Evolutionary conservation across 805 yeast genomes (phyloP).

Genomic region (Hanseniaspora guilliermondii): DNA sequence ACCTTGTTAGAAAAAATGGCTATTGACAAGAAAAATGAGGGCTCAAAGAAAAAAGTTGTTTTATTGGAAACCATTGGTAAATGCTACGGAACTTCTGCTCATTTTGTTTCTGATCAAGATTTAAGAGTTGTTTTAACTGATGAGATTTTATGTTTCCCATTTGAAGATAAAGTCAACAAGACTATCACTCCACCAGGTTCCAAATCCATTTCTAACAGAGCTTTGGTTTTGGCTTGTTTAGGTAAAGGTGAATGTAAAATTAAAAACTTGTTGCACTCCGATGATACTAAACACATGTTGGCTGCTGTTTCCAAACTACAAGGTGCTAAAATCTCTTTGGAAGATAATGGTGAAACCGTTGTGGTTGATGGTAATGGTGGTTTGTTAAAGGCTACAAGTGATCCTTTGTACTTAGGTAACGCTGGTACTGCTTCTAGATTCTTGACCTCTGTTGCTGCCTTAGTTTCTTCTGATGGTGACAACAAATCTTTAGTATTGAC

Average conservation of each 20-base stretch:
- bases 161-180: conserved; percentile 27
- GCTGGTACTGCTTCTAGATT: conserved; percentile 98
- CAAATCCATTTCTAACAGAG: conserved; percentile 92
- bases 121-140: conserved; percentile 72
- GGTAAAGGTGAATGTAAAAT: conserved; percentile 76
- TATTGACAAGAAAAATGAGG: conserved; percentile 93
- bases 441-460: conserved; percentile 81
- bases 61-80: conserved; percentile 73
- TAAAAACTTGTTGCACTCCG: conserved; percentile 82
- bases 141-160: conserved; percentile 58
- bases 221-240: conserved; percentile 80
- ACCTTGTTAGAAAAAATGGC: conserved; percentile 72
- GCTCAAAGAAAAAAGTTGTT: conserved; percentile 77
- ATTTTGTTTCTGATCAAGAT: conserved; percentile 68
- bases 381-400: conserved; percentile 43
- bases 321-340: conserved; percentile 73
- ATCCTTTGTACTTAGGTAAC: conserved; percentile 78
- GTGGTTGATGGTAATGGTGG: conserved; percentile 83
- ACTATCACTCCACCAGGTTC: conserved; percentile 86
- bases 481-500: conserved; percentile 52
- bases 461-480: conserved; percentile 42
- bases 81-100: conserved; percentile 81
- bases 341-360: conserved; percentile 81
- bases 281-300: conserved; percentile 91
- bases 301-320: conserved; percentile 66